Base-by-base conservation (phyloP, 768 basidiomycete genomes). In the Boletus patriciae region DNA sequence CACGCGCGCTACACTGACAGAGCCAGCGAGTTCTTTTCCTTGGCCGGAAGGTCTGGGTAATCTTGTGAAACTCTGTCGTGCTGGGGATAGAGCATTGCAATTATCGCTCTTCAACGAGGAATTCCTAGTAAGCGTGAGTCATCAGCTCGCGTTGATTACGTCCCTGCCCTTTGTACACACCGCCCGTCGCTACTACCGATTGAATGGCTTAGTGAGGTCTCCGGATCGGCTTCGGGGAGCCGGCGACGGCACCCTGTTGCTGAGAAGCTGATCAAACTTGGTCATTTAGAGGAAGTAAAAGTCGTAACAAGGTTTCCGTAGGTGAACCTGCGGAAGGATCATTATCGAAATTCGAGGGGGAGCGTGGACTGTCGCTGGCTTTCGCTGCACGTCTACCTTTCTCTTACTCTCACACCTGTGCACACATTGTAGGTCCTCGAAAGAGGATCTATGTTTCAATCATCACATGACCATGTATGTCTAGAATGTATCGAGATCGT, bases 51-150 rank as follows among this genome's bases (percentile, higher is more conserved):
- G 85, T 78, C 79, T 77, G 82, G 83, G 83, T 83, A 85, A 85
- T 84, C 83, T 84, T 84, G 83, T 85, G 82, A 85, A 85, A 84
- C 83, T 81, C 79, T 79, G 83, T 85, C 82, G 81, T 86, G 84
- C 82, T 85, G 85, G 86, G 86, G 85, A 87, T 87, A 86, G 87
- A 87, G 85, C 84, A 87, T 87, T 88, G 86, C 84, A 87, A 88
- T 87, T 89, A 87, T 88, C 84, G 86, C 85, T 88, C 87, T 87
- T 89, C 85, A 89, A 88, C 84, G 83, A 87, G 86, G 87, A 88
- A 88, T 88, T 81, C 85, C 85, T 87, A 87, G 87, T 88, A 88
- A 86, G 81, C 83, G 83, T 80, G 82, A 86, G 33, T 33, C 33
- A 33, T 87, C 85, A 88, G 85, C 87, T 87, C 79, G 82, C 84